Evolutionary conservation across 331 rosid genomes (phyloP).

Genomic region (Erythrophleum ivorense): DNA sequence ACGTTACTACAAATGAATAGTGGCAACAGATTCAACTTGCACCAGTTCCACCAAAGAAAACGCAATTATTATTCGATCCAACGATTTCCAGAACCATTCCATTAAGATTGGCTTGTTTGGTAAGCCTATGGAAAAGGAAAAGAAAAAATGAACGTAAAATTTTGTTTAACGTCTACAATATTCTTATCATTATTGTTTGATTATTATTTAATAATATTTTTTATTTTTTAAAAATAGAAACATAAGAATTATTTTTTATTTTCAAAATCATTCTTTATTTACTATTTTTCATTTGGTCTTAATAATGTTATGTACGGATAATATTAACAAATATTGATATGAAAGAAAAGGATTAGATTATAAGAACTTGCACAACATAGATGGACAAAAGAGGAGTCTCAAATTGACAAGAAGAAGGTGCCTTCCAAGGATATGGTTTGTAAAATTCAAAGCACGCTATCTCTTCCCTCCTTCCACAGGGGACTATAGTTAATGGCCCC

Average conservation of each 20-base stretch:
- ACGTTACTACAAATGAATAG: neutral
- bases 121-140: too few relatives aligned
- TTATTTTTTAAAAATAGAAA: too few relatives aligned
- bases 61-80: neutral
- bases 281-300: too few relatives aligned
- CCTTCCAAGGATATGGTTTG: conserved; percentile 24
- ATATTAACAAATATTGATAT: neutral
- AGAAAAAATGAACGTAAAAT: too few relatives aligned
- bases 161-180: too few relatives aligned
- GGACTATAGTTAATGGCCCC: conserved; percentile 33
- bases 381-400: conserved; percentile 18
- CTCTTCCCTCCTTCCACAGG: neutral
- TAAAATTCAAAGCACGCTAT: neutral
- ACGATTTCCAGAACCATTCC: neutral
- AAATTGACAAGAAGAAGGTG: conserved; percentile 33
- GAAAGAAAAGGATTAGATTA: conserved; percentile 3
- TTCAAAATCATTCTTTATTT: too few relatives aligned
- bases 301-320: neutral
- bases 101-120: neutral
- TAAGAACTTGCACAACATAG: conserved; percentile 4
- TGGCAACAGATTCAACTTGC: neutral
- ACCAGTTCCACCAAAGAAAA: neutral
- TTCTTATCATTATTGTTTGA: too few relatives aligned
- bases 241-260: too few relatives aligned
- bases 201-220: too few relatives aligned